phyloP scores from a whole-genome alignment of 768 basidiomycete genomes.

The Tulasnella sp. region DNA sequence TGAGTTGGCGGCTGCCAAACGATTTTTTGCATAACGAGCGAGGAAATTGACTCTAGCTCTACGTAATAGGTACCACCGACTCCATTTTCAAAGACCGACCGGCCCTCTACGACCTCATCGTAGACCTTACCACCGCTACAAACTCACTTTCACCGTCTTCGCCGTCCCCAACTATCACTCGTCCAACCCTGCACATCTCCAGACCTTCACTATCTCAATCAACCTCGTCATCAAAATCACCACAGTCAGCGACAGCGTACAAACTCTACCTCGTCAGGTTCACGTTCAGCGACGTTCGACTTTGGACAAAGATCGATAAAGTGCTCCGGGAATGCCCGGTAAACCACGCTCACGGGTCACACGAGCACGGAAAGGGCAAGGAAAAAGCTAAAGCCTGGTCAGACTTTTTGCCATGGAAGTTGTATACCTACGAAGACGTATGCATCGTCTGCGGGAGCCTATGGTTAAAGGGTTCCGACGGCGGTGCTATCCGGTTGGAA shows the following conservation, averaged over 20 bases:
- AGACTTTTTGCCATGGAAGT: constrained; percentile 41
- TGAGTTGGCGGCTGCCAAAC: constrained; percentile 35
- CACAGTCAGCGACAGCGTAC: constrained; percentile 37
- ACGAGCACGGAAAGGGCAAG: neutral
- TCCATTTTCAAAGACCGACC: constrained; percentile 81
- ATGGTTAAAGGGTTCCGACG: constrained; percentile 48
- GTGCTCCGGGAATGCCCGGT: constrained; percentile 43
- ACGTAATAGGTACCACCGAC: constrained; percentile 62
- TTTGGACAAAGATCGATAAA: constrained; percentile 76
- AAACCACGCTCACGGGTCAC: constrained; percentile 8
- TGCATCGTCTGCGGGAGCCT: constrained; percentile 76
- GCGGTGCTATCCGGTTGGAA: constrained; percentile 53
- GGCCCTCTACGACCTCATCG: constrained; percentile 69
- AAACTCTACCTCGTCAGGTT: constrained; percentile 63
- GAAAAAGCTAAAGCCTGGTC: constrained; percentile 12
- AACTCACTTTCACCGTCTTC: constrained; percentile 43
- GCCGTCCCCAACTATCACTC: constrained; percentile 39
- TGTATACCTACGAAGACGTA: constrained; percentile 65
- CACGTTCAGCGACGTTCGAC: constrained; percentile 77
- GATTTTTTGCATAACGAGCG: no score
- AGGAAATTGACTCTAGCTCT: neutral
- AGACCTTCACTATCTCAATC: neutral
- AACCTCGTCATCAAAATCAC: neutral
- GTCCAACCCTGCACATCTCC: constrained; percentile 58
- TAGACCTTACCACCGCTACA: constrained; percentile 67